Conservation (phyloP, 2,329 filamentous ascomycete genomes). For the Chalaropsis thielavioides region DNA sequence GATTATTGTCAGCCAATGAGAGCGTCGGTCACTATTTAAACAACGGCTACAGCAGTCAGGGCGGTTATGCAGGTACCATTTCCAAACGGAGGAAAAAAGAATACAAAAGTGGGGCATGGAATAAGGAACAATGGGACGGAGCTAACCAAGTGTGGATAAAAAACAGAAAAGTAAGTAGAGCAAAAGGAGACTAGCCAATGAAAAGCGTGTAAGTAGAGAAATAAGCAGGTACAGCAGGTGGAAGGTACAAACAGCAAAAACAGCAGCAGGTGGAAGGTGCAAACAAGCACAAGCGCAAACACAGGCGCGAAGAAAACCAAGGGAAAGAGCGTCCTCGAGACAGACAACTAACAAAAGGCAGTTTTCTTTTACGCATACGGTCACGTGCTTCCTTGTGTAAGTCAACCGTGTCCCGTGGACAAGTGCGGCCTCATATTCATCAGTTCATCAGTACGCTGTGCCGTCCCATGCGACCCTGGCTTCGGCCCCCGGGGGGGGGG, state of each 20-base stretch:
- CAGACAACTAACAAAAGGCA: no score
- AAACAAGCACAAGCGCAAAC: not conserved
- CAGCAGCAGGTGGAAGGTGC: not conserved
- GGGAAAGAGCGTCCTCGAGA: not conserved
- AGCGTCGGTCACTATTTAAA: not conserved
- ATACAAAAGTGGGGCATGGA: not conserved
- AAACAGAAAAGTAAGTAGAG: not conserved
- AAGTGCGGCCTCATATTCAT: no score
- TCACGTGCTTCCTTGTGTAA: not conserved
- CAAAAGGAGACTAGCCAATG: not conserved
- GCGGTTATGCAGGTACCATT: slow-evolving; percentile 1
- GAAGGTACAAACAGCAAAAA: not conserved
- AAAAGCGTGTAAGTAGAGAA: not conserved
- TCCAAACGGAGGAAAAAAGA: not conserved
- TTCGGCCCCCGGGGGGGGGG: no score
- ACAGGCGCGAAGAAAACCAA: not conserved
- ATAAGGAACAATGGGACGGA: not conserved
- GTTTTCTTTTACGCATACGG: no score
- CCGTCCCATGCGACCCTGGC: no score
- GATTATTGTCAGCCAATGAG: not conserved
- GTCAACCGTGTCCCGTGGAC: no score
- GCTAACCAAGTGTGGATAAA: not conserved
- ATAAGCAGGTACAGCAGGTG: not conserved
- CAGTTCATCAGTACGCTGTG: no score
- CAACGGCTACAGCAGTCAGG: not conserved